phyloP scores from a whole-genome alignment of 148 eudicot genomes.

The Persicaria maculosa region DNA sequence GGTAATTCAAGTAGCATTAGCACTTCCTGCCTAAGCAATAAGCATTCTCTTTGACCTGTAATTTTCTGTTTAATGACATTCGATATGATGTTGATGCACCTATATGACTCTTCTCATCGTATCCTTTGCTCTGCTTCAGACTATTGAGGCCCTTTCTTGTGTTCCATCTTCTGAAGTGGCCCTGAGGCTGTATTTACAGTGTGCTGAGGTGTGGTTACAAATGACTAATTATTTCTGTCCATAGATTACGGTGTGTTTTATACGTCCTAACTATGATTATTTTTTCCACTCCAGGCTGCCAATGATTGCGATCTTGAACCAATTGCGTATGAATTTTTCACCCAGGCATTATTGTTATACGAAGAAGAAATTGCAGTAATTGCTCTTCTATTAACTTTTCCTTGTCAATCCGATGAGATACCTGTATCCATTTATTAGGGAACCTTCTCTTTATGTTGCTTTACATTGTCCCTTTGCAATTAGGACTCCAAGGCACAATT shows the following conservation, averaged over 20 bases:
- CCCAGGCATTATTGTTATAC: conserved; percentile 87
- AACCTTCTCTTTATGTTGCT: background rate
- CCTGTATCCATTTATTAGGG: background rate
- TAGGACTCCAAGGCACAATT: conserved; percentile 99
- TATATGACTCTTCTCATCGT: conserved; percentile 4
- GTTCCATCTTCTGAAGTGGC: conserved; percentile 90
- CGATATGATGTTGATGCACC: conserved; percentile 2
- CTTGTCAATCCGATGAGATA: background rate
- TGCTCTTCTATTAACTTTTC: conserved; percentile 10
- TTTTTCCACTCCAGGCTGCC: conserved; percentile 58
- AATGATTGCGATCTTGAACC: conserved; percentile 96
- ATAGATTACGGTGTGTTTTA: background rate
- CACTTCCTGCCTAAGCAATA: background rate
- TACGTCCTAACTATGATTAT: background rate
- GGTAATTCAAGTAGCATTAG: conserved; percentile 5
- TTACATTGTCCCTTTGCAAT: conserved; percentile 14
- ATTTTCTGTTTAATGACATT: background rate
- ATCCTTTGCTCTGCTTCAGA: conserved; percentile 38
- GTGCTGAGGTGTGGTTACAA: conserved; percentile 76
- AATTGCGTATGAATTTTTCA: conserved; percentile 86
- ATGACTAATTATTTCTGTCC: background rate
- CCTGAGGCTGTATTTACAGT: conserved; percentile 85
- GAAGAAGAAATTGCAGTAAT: conserved; percentile 98
- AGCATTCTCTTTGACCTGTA: background rate
- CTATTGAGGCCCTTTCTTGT: conserved; percentile 64